Conservation (phyloP, 176 grass and related monocot species). For the Guadua angustifolia region DNA sequence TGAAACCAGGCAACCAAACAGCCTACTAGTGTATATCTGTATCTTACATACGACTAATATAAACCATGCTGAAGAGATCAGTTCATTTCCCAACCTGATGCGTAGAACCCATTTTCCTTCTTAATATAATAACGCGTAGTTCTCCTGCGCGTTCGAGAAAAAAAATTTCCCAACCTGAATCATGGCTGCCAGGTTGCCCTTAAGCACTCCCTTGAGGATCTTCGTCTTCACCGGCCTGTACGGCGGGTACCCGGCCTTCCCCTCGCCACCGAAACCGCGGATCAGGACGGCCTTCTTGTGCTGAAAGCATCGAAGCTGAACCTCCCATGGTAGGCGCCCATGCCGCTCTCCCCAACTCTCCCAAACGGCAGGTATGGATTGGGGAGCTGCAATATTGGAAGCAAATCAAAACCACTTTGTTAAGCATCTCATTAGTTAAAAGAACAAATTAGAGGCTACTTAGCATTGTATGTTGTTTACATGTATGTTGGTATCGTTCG, state of each 20-base stretch:
- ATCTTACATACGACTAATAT: not conserved
- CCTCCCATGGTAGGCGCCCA: slow-evolving; percentile 76
- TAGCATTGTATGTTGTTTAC: slow-evolving; percentile 31
- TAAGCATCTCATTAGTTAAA: not conserved
- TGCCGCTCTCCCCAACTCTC: slow-evolving; percentile 82
- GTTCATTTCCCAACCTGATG: no score
- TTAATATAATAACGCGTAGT: no score
- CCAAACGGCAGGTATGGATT: slow-evolving; percentile 80
- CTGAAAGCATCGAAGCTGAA: slow-evolving; percentile 82
- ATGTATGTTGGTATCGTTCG: slow-evolving; percentile 74
- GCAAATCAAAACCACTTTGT: not conserved
- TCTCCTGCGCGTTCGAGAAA: no score
- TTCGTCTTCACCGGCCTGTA: no score
- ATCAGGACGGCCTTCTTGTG: slow-evolving; percentile 63
- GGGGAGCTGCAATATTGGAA: slow-evolving; percentile 47
- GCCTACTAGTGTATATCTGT: no score
- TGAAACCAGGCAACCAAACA: no score
- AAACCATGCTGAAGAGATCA: not conserved
- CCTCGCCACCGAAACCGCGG: slow-evolving; percentile 56
- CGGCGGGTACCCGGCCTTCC: slow-evolving; percentile 64
- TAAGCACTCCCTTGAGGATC: slow-evolving; percentile 65
- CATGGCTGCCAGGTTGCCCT: slow-evolving; percentile 56
- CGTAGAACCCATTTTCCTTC: no score
- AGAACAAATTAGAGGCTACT: not conserved
- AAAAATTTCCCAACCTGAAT: no score